phyloP scores from a whole-genome alignment of 805 yeast genomes.

The Ogataea sp. region DNA sequence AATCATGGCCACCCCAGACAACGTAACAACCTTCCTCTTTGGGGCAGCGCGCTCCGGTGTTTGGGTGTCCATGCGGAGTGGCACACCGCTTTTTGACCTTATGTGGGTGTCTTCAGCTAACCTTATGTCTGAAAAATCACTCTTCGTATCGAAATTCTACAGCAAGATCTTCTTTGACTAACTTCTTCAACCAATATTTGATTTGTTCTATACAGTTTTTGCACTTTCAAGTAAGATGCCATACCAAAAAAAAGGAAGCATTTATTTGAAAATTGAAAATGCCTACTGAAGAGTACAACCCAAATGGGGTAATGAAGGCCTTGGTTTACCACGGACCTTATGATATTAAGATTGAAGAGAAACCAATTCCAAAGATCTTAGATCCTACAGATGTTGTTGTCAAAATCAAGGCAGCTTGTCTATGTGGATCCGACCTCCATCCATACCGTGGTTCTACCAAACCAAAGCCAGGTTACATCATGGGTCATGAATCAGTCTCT shows the following conservation, averaged over 20 bases:
- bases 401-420: constrained; percentile 38
- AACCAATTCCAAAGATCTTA: constrained; percentile 31
- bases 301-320: constrained; percentile 33
- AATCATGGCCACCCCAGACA: not conserved
- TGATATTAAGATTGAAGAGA: constrained; percentile 29
- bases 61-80: too few species aligned
- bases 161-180: too few species aligned
- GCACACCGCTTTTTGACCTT: too few species aligned
- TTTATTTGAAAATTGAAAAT: not conserved
- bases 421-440: constrained; percentile 51
- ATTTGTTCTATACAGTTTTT: constrained; percentile 24
- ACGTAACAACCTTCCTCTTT: too few species aligned
- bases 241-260: not conserved
- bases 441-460: constrained; percentile 43
- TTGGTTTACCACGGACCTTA: constrained; percentile 38
- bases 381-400: constrained; percentile 36
- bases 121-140: too few species aligned
- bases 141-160: too few species aligned
- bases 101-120: too few species aligned
- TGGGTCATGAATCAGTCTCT: constrained; percentile 32
- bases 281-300: constrained; percentile 1
- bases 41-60: too few species aligned
- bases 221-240: constrained; percentile 4
- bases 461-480: constrained; percentile 37
- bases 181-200: too few species aligned